Evolutionary conservation across 208 protist species (phyloP), one percentile per base, ranked within the genome.

Genomic region (Plasmodiophora brassicae): DNA sequence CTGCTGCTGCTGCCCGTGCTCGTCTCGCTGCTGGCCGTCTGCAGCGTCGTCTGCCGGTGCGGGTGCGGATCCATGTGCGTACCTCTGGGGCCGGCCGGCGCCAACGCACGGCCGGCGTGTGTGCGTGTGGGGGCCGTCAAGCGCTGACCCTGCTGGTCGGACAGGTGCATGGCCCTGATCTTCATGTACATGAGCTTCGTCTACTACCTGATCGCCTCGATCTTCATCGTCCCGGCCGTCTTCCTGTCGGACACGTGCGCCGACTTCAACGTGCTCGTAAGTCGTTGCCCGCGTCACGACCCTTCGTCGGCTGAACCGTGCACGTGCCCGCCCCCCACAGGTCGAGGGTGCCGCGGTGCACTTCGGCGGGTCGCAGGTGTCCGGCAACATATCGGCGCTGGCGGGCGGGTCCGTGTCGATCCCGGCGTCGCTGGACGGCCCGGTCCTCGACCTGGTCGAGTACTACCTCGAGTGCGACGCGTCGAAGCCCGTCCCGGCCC

Each of bases 61-160:
- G 65, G 65, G 41, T 78, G 65, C 41, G 65, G 65, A 8, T 78
- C 65, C n/a, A 78, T 78, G 65, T 78, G n/a, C n/a, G n/a, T n/a
- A n/a, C n/a, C n/a, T n/a, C n/a, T n/a, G n/a, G n/a, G n/a, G n/a
- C n/a, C n/a, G n/a, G n/a, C n/a, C n/a, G n/a, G n/a, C n/a, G n/a
- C n/a, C n/a, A n/a, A n/a, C n/a, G n/a, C n/a, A n/a, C n/a, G n/a
- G n/a, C n/a, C n/a, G n/a, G n/a, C n/a, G n/a, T n/a, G n/a, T n/a
- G n/a, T n/a, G n/a, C n/a, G n/a, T n/a, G n/a, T n/a, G n/a, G n/a
- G n/a, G n/a, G n/a, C n/a, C n/a, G n/a, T n/a, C n/a, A n/a, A n/a
- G n/a, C n/a, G n/a, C n/a, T n/a, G n/a, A n/a, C n/a, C n/a, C n/a
- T n/a, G n/a, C n/a, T n/a, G n/a, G n/a, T n/a, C n/a, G n/a, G n/a